phyloP scores from a whole-genome alignment of 1,284 basidiomycete species.

The Salmacisia buchloeana region DNA sequence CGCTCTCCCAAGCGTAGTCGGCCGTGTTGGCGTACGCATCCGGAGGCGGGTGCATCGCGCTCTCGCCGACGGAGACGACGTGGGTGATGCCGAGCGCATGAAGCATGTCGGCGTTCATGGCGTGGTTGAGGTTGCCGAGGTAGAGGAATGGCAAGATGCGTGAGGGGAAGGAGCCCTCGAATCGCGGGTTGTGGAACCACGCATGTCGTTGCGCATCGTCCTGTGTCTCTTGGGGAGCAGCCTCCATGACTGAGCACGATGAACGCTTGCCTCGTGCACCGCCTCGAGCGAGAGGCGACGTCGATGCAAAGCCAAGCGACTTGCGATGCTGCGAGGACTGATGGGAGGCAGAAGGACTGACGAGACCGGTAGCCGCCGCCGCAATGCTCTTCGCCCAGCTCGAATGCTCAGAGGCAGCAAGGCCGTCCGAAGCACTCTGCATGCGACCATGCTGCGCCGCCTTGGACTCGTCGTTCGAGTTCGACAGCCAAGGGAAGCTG shows the following conservation, averaged over 20 bases:
- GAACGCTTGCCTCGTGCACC: not conserved
- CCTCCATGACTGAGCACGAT: not conserved
- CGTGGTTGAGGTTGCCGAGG: constrained; percentile 85
- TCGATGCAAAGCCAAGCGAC: not conserved
- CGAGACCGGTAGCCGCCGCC: constrained; percentile 10
- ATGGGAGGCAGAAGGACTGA: not conserved
- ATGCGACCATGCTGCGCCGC: not conserved
- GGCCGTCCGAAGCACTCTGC: not conserved
- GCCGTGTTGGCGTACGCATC: constrained; percentile 4
- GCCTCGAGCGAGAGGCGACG: not conserved
- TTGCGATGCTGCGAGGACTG: not conserved
- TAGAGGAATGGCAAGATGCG: constrained; percentile 90
- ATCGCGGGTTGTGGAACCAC: constrained; percentile 87
- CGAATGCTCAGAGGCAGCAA: not conserved
- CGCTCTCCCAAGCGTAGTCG: not conserved
- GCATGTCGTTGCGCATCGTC: constrained; percentile 63
- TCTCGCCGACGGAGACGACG: constrained; percentile 94
- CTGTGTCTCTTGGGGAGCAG: not conserved
- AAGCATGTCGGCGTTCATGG: constrained; percentile 89
- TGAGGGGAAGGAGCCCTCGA: constrained; percentile 92
- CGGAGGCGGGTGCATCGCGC: constrained; percentile 59
- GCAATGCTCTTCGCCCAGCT: not conserved
- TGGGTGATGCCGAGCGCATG: constrained; percentile 93
- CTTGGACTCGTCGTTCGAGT: not conserved
- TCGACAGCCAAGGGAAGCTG: constrained; percentile 10